Evolutionary conservation across 768 basidiomycete species (phyloP), one percentile per base, ranked within the genome.

Genomic region (Termitomyces sp.): DNA sequence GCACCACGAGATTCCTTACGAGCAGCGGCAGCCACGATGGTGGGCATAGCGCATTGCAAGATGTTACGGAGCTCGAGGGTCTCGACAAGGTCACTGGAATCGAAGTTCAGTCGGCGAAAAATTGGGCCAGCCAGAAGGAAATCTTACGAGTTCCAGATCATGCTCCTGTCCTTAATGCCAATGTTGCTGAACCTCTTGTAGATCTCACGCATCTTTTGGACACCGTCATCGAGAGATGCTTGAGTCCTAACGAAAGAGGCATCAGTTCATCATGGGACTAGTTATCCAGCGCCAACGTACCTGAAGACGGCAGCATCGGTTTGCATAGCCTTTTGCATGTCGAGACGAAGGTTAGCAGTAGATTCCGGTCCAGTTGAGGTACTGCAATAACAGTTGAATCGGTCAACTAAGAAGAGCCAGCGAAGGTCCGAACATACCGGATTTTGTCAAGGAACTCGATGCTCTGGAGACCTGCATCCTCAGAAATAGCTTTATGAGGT

Each of bases 251-350:
- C 56, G 61, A 41, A 19, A 32, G 17, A 53, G 31, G 31, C 32
- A 65, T 40, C 57, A 45, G 34, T 21, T 19, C 47, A 47, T 10
- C 50, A n/a, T 45, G 31, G 2, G 16, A 51, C 56, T 54, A 47
- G 35, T 3, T 27, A 35, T 49, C 14, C 16, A 32, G 29, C 2
- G 38, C 8, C 5, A 32, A 50, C 46, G 31, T 48, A 87, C 86
- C 93, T 82, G 85, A 99, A 99, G 60, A 99, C 96, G 63, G 96
- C 96, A 42, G 96, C 96, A 73, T 99, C 96, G 49, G 88, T 73
- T 73, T 98, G 95, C 95, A 98, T 98, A 38, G 94, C 92, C 80
- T 98, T 98, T 74, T 99, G 97, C 94, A 99, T 94, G 68, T 92
- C 88, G 49, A 97, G 72, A 61, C 97, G 84, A 69, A 98, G 89